phyloP scores from a whole-genome alignment of 352 stramenopile species.

The Globisporangium solare region DNA sequence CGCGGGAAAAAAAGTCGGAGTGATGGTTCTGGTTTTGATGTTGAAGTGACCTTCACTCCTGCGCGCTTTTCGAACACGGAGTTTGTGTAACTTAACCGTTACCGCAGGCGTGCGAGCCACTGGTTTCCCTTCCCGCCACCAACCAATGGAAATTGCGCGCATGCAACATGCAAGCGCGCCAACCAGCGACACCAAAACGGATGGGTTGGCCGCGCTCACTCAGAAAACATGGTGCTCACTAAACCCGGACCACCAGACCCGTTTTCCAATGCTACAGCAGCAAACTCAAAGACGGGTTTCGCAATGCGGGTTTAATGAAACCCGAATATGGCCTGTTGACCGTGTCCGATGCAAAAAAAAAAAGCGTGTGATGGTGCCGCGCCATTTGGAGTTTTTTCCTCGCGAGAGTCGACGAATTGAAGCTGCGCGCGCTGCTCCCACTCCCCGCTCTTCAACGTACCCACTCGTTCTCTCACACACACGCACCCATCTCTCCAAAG shows the following conservation, averaged over 20 bases:
- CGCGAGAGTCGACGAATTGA: slow-evolving; percentile 1
- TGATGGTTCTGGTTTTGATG: neutral
- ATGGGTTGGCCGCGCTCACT: too few species aligned
- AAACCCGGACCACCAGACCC: neutral
- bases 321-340: neutral
- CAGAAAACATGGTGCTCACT: too few species aligned
- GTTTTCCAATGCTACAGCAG: neutral
- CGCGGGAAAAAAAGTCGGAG: neutral
- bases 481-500: slow-evolving; percentile 2
- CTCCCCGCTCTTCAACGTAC: slow-evolving; percentile 12
- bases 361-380: slow-evolving; percentile 1
- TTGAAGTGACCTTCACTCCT: slow-evolving; percentile 14
- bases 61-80: neutral
- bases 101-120: neutral
- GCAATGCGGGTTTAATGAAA: neutral
- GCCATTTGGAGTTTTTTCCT: slow-evolving; percentile 13
- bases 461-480: neutral
- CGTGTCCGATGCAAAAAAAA: neutral
- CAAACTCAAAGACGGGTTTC: neutral
- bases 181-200: too few species aligned
- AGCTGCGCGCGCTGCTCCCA: neutral
- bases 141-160: neutral
- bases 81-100: too few species aligned
- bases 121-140: slow-evolving; percentile 5
- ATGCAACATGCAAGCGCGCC: too few species aligned